Evolutionary conservation across 768 basidiomycete genomes (phyloP).

Genomic region (Lactifluus volemus): DNA sequence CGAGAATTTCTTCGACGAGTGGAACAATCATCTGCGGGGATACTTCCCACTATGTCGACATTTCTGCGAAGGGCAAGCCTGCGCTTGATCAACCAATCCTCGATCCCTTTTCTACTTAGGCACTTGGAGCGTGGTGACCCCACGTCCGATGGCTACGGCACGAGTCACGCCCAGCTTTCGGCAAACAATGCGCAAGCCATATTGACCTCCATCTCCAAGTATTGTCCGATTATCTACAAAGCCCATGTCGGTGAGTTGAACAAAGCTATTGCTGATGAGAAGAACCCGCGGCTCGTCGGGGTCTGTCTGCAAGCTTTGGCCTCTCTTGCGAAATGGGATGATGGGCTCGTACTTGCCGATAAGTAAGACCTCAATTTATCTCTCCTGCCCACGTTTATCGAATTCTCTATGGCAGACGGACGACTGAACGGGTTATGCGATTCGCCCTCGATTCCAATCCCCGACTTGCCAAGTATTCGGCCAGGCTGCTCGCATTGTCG

Average conservation of each 20-base stretch:
- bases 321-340: conserved; percentile 51
- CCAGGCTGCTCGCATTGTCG: conserved; percentile 47
- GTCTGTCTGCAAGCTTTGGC: conserved; percentile 71
- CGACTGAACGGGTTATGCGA: conserved; percentile 52
- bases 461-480: conserved; percentile 78
- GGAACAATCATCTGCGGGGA: conserved; percentile 55
- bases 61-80: conserved; percentile 65
- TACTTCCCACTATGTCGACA: conserved; percentile 57
- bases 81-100: conserved; percentile 76
- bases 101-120: conserved; percentile 72
- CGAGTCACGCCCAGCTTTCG: conserved; percentile 29
- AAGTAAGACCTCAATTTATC: conserved; percentile 35
- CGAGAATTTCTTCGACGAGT: conserved; percentile 72
- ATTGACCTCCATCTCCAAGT: conserved; percentile 60
- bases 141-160: conserved; percentile 28
- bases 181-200: conserved; percentile 45
- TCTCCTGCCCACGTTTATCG: not conserved
- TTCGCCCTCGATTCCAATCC: conserved; percentile 51
- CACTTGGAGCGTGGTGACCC: conserved; percentile 41
- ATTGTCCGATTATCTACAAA: conserved; percentile 64
- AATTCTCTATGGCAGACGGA: conserved; percentile 38
- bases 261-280: conserved; percentile 62
- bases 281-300: conserved; percentile 46
- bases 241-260: conserved; percentile 67
- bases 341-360: conserved; percentile 48